A percentile compares a stretch with the other conserved stretches of the same genome.
Conservation (phyloP, 2,329 filamentous ascomycete species). For the Coleophoma eucalyptorum region DNA sequence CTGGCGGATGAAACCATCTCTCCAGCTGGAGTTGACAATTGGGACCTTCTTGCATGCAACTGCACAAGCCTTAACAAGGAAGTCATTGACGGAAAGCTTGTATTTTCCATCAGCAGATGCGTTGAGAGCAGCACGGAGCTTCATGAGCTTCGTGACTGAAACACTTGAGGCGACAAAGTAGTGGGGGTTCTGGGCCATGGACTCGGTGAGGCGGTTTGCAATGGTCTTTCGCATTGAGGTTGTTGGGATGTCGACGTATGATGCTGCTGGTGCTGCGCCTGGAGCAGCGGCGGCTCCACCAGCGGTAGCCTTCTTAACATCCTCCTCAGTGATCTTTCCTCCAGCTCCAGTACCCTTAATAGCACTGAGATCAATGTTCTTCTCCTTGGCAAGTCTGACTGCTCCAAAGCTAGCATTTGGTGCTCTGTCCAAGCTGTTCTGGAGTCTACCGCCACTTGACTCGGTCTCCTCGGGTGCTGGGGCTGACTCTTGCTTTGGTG, state of each 20-base stretch:
- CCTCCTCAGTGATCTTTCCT: constrained; percentile 85
- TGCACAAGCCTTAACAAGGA: constrained; percentile 94
- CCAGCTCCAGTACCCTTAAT: constrained; percentile 85
- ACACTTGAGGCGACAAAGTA: constrained; percentile 93
- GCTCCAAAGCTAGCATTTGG: constrained; percentile 69
- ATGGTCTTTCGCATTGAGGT: constrained; percentile 98
- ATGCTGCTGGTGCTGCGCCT: constrained; percentile 52
- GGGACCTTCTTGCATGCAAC: constrained; percentile 91
- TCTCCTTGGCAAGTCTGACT: constrained; percentile 81
- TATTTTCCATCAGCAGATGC: constrained; percentile 84
- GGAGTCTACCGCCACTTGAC: constrained; percentile 70
- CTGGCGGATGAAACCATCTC: constrained; percentile 84
- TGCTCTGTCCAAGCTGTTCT: constrained; percentile 81
- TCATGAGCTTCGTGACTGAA: constrained; percentile 91
- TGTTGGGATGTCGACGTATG: constrained; percentile 80
- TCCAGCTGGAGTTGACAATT: constrained; percentile 93
- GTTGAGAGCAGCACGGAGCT: constrained; percentile 93
- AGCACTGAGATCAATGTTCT: constrained; percentile 69
- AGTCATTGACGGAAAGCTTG: constrained; percentile 99
- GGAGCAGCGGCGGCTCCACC: constrained; percentile 36
- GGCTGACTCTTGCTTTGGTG: constrained; percentile 61
- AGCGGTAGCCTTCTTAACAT: constrained; percentile 82
- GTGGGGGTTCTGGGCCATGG: constrained; percentile 90
- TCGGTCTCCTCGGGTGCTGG: constrained; percentile 67
- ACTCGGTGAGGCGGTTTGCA: constrained; percentile 84